Conservation (phyloP, 2,329 filamentous ascomycete genomes). For the Claviceps sp. region DNA sequence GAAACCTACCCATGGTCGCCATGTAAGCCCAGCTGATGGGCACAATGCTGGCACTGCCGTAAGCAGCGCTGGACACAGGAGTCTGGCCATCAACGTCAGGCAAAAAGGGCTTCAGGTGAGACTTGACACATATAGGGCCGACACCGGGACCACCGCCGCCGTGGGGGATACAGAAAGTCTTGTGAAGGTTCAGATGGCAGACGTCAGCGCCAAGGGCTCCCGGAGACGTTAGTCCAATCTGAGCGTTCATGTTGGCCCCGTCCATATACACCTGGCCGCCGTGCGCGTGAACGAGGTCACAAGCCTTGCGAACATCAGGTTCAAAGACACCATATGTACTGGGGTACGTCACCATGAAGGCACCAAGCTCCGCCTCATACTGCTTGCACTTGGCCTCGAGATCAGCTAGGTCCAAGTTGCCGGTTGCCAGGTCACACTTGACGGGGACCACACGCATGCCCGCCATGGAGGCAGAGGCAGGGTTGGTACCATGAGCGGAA, state of each 20-base stretch:
- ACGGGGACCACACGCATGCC: constrained; percentile 88
- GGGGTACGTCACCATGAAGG: constrained; percentile 95
- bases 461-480: constrained; percentile 87
- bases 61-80: constrained; percentile 69
- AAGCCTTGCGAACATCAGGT: constrained; percentile 73
- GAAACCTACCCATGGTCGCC: constrained; percentile 65
- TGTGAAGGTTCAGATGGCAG: constrained; percentile 94
- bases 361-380: constrained; percentile 71
- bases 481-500: constrained; percentile 92
- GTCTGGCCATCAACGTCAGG: constrained; percentile 23
- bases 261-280: constrained; percentile 98
- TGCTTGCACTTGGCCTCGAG: constrained; percentile 81
- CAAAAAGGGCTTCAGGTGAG: constrained; percentile 63
- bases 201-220: constrained; percentile 94
- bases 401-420: constrained; percentile 79
- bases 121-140: constrained; percentile 83
- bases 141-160: constrained; percentile 89
- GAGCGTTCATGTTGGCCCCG: constrained; percentile 95
- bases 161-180: constrained; percentile 97
- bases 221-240: constrained; percentile 88
- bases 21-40: constrained; percentile 95
- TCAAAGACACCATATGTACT: constrained; percentile 94
- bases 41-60: constrained; percentile 80
- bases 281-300: constrained; percentile 70
- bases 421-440: constrained; percentile 77